Conservation (phyloP, 163 green algal genomes). For the Scenedesmus sp. region DNA sequence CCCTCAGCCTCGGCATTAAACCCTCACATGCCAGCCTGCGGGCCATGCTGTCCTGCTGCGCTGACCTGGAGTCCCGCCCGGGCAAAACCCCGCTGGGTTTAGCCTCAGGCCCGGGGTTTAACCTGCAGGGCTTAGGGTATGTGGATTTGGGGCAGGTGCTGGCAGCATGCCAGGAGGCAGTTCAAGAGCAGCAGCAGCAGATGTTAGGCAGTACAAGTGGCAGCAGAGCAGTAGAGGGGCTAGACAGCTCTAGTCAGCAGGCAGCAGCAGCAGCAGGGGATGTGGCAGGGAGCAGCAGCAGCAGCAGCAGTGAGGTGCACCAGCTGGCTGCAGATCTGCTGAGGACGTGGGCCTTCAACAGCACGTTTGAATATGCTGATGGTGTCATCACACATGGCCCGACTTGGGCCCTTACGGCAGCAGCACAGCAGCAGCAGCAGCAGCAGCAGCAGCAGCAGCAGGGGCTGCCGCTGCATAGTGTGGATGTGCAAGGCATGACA, state of each 20-base stretch:
- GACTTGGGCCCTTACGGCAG: background rate
- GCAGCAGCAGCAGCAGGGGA: background rate
- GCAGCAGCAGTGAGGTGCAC: background rate
- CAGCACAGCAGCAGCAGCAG: background rate
- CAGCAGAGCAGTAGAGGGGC: background rate
- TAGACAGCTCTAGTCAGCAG: background rate
- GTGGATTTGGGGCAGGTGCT: conserved; percentile 34
- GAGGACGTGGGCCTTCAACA: conserved; percentile 19
- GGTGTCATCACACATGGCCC: background rate
- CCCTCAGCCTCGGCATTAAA: conserved; percentile 3
- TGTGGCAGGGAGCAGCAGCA: background rate
- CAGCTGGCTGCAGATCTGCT: conserved; percentile 13
- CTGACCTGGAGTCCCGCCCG: conserved; percentile 29
- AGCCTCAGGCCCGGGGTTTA: conserved; percentile 5
- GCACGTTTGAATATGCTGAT: conserved; percentile 14
- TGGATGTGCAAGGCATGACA: background rate
- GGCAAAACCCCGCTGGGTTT: conserved; percentile 35
- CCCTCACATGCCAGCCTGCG: background rate
- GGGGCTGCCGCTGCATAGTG: background rate
- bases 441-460: conserved; percentile 6
- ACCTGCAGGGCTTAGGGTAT: background rate
- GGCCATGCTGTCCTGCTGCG: conserved; percentile 43
- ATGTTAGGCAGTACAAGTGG: background rate
- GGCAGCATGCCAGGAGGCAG: background rate
- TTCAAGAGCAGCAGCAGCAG: conserved; percentile 25